Evolutionary conservation across 495 filamentous ascomycete genomes (phyloP), one percentile per base, ranked within the genome.

Genomic region (Penicillium diatomitis): DNA sequence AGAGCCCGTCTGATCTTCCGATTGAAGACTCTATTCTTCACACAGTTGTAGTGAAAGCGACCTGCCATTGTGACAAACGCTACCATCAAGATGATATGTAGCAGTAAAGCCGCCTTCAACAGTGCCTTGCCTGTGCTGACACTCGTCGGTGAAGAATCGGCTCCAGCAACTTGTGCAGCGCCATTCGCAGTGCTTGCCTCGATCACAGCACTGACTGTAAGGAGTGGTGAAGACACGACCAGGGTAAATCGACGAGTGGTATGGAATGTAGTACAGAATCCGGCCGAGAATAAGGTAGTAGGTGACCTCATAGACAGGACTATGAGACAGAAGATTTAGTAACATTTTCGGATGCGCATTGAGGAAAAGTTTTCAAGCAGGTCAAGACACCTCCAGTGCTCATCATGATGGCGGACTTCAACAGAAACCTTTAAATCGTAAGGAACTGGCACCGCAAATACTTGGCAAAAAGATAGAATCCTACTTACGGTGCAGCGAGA

Each of bases 231-330:
- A 70, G 12, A 89, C 85, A 2, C 85, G 80, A 3, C 84, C 85
- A 0, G 86, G 87, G 60, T 90, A 84, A 46, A 90, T 81, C 0
- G 86, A 85, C 0, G 85, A 81, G 51, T 83, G 76, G 52, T 89
- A 84, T 0, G 87, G 87, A 32, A 86, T 80, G 66, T 88, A 89
- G 67, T 85, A 87, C 4, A 92, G 73, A 42, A 86, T 79, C 5
- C 86, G 82, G 28, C 84, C 87, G 20, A 91, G 78, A 46, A 83
- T 77, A 54, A 87, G 75, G 64, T 88, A 92, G 61, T 92, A 87
- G 30, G 80, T 75, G 0, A 82, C 77, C 53, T 87, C 83, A 51
- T 85, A 86, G 40, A 90, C 66, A 5, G 86, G 86, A 5, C 83
- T 86, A 5, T 11, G 20, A 35, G n/a, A 10, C 11, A 12, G 8